Percentiles rank a stretch among this genome's conserved stretches.
Evolutionary conservation across 192 early-diverging fungal genomes (phyloP).

Genomic region (Coemansia sp.): DNA sequence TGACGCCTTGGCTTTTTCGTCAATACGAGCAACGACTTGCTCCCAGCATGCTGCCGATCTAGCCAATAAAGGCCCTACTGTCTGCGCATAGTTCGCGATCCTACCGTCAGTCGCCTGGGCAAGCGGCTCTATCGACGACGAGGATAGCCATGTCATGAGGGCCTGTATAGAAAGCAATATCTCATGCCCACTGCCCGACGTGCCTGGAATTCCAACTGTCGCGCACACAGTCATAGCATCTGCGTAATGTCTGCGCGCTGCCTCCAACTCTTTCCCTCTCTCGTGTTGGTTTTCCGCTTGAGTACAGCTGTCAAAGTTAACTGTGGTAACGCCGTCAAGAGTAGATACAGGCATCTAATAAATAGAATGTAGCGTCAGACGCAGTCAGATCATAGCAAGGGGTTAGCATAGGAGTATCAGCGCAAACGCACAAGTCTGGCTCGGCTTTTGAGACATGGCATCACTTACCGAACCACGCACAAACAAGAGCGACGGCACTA

Average conservation of each 20-base stretch:
- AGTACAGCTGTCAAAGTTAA: conserved; percentile 8
- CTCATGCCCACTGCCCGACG: conserved; percentile 5
- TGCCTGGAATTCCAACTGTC: conserved; percentile 13
- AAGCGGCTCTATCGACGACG: not conserved
- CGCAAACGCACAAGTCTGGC: not conserved
- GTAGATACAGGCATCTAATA: conserved; percentile 15
- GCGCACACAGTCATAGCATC: not conserved
- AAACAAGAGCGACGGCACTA: conserved; percentile 9
- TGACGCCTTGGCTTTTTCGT: not conserved
- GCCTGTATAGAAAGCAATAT: conserved; percentile 9
- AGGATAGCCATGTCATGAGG: conserved; percentile 11
- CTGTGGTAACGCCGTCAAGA: not conserved
- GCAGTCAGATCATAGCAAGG: not conserved
- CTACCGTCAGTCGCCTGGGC: not conserved
- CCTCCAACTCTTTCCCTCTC: conserved; percentile 4
- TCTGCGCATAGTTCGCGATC: not conserved
- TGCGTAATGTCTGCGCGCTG: not conserved
- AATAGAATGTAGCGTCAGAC: not conserved
- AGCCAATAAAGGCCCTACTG: not conserved
- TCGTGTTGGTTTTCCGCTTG: not conserved
- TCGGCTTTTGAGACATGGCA: not conserved
- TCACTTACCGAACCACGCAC: conserved; percentile 6
- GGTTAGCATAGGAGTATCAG: not conserved
- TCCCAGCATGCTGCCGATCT: conserved; percentile 11
- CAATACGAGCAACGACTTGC: conserved; percentile 8